phyloP scores from a whole-genome alignment of 805 yeast species.

The Yamadazyma scolyti region DNA sequence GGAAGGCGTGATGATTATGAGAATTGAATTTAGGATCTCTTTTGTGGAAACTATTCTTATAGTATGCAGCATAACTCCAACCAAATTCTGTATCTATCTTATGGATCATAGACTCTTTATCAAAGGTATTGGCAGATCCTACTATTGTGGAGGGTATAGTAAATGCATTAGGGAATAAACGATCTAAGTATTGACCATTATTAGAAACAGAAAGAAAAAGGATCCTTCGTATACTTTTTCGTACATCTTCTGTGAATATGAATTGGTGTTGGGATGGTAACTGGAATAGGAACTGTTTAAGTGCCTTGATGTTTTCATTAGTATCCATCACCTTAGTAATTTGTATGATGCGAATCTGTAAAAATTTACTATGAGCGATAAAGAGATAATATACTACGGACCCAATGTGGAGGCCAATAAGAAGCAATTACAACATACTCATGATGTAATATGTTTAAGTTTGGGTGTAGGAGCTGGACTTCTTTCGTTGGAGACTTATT shows the following conservation, averaged over 20 bases:
- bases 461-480: slow-evolving; percentile 40
- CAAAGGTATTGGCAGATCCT: background rate
- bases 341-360: slow-evolving; percentile 3
- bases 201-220: slow-evolving; percentile 29
- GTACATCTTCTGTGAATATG: slow-evolving; percentile 20
- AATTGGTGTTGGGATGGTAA: slow-evolving; percentile 27
- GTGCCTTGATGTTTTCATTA: slow-evolving; percentile 1
- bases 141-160: too few species aligned
- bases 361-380: slow-evolving; percentile 4
- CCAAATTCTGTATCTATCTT: slow-evolving; percentile 21
- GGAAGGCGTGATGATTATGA: slow-evolving; percentile 38
- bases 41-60: slow-evolving; percentile 13
- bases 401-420: slow-evolving; percentile 27
- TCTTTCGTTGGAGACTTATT: slow-evolving; percentile 31
- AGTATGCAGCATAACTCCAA: slow-evolving; percentile 32
- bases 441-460: slow-evolving; percentile 34
- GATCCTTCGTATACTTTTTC: slow-evolving; percentile 25
- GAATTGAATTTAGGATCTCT: slow-evolving; percentile 16
- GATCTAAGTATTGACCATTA: slow-evolving; percentile 28
- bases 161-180: slow-evolving; percentile 32
- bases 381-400: slow-evolving; percentile 17
- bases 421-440: slow-evolving; percentile 26
- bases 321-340: background rate
- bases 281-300: slow-evolving; percentile 30
- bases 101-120: slow-evolving; percentile 10